phyloP scores from a whole-genome alignment of 768 basidiomycete genomes.

The Lactarius akahatsu region DNA sequence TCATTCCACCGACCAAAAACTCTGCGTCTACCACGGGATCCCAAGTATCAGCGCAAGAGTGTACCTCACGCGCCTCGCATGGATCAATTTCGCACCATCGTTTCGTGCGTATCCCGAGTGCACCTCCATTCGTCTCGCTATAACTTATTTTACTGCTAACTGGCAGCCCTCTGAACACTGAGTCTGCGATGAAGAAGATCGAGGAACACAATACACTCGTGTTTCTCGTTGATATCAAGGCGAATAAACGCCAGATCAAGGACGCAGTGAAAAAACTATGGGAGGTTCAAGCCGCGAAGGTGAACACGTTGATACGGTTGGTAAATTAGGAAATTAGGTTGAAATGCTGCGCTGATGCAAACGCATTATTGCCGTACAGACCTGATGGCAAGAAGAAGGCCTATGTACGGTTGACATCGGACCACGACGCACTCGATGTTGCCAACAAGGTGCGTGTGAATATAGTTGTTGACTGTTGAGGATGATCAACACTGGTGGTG shows the following conservation, averaged over 20 bases:
- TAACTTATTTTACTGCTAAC: not conserved
- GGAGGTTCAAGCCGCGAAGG: constrained; percentile 92
- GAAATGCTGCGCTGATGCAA: constrained; percentile 1
- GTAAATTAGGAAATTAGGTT: constrained; percentile 31
- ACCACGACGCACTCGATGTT: constrained; percentile 94
- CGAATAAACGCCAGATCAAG: constrained; percentile 99
- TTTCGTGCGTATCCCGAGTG: constrained; percentile 58
- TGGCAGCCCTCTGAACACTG: constrained; percentile 82
- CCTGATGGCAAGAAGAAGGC: constrained; percentile 99
- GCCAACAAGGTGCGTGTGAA: constrained; percentile 81
- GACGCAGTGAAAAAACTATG: constrained; percentile 99
- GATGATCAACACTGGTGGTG: constrained; percentile 4
- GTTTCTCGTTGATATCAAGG: constrained; percentile 91
- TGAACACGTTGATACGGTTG: constrained; percentile 98
- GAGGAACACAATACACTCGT: constrained; percentile 99
- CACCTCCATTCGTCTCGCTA: not conserved
- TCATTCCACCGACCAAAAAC: constrained; percentile 98
- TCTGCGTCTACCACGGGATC: constrained; percentile 74
- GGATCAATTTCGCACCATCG: constrained; percentile 95
- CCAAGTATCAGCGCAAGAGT: constrained; percentile 95
- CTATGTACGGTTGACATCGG: constrained; percentile 91
- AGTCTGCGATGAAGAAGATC: constrained; percentile 99
- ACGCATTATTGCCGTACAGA: constrained; percentile 40
- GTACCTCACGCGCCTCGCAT: constrained; percentile 90
- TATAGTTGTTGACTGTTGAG: not conserved